Conservation (phyloP, 2,329 filamentous ascomycete species). For the Metarhizium brunneum region DNA sequence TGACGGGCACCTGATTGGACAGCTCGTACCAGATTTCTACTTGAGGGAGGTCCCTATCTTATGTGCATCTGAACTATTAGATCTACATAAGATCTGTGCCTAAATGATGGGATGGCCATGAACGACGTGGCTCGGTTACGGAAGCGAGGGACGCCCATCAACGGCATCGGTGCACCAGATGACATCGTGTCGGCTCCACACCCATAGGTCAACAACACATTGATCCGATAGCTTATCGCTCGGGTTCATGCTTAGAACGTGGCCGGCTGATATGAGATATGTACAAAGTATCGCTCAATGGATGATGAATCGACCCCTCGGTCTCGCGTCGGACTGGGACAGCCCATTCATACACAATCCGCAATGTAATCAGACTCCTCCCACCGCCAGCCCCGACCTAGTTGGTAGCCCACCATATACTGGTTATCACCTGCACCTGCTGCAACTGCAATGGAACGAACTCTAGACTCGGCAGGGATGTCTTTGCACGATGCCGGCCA, state of each 20-base stretch:
- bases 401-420: neutral
- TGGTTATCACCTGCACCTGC: neutral
- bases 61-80: neutral
- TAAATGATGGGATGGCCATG: no score
- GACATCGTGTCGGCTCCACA: no score
- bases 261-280: no score
- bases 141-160: no score
- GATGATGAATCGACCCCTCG: neutral
- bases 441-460: neutral
- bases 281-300: neutral
- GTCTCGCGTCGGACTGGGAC: neutral
- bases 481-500: neutral
- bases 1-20: neutral
- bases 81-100: no score
- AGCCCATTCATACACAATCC: neutral
- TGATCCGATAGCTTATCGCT: no score
- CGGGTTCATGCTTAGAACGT: no score
- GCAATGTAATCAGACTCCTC: neutral
- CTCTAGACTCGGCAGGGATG: neutral
- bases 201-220: no score
- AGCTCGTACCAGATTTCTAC: neutral
- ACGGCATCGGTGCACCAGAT: no score
- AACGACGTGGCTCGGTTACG: no score
- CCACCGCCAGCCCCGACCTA: neutral
- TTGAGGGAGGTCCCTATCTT: neutral